phyloP scores from a whole-genome alignment of 106 monocot genomes.

The Apostasia ramifera region DNA sequence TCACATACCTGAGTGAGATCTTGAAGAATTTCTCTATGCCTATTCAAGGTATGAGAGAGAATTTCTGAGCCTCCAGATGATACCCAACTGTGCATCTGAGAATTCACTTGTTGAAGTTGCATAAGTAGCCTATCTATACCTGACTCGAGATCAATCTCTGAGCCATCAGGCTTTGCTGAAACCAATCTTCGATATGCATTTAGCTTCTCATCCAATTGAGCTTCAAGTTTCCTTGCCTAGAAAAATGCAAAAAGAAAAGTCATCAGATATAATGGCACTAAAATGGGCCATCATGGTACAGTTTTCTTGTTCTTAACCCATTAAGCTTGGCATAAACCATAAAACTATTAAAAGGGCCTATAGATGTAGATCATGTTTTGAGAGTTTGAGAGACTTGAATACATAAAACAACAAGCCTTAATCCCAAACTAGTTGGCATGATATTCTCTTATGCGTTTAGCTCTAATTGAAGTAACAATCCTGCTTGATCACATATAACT shows the following conservation, averaged over 20 bases:
- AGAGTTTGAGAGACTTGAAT: no score
- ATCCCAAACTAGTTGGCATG: no score
- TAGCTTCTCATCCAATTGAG: slow-evolving; percentile 86
- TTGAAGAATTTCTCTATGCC: slow-evolving; percentile 86
- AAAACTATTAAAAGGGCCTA: no score
- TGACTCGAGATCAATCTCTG: slow-evolving; percentile 73
- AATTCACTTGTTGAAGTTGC: slow-evolving; percentile 91
- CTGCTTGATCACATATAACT: no score
- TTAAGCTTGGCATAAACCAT: no score
- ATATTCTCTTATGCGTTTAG: no score
- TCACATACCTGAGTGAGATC: slow-evolving; percentile 81
- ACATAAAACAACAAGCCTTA: no score
- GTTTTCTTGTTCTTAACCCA: no score
- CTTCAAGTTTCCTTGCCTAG: slow-evolving; percentile 89
- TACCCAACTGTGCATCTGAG: slow-evolving; percentile 90
- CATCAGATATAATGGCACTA: background rate
- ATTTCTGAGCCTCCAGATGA: slow-evolving; percentile 94
- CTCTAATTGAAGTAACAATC: no score
- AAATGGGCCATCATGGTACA: no score
- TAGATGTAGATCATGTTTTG: no score
- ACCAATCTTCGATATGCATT: slow-evolving; percentile 69
- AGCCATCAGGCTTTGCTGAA: slow-evolving; percentile 55
- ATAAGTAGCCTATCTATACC: slow-evolving; percentile 71
- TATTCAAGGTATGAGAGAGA: slow-evolving; percentile 82
- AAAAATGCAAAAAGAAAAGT: slow-evolving; percentile 4